Evolutionary conservation across 1,139 yeast genomes (phyloP), one percentile per base, ranked within the genome.

Genomic region (Diutina catenulata): DNA sequence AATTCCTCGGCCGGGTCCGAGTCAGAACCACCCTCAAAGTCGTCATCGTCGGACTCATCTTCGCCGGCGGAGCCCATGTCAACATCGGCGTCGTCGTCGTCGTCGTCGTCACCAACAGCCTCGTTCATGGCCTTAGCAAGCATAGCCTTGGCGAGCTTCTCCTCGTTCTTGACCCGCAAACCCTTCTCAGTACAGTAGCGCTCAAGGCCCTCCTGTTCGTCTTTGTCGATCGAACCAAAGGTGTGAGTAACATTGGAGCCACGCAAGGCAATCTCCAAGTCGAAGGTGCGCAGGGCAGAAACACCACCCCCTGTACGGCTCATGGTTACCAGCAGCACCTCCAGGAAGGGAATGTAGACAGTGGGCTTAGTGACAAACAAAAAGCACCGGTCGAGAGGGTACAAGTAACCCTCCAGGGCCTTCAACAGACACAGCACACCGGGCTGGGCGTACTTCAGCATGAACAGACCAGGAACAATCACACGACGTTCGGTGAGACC

Each of bases 321-420:
- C 64, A 93, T 81, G 24, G 83, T 77, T 26, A 91, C 76, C 36
- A 67, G 70, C 40, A 79, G 68, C 37, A 91, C 75, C 50, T 91
- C 97, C 1, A 81, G 66, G 56, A 77, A 81, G 40, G 97, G 95
- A 46, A 91, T 83, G 56, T 84, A 83, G 33, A 91, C 75, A 0
- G 97, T 87, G 38, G 98, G 96, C 56, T 93, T 93, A 24, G 96
- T 88, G 33, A 91, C 80, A 55, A 91, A 91, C 47, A 91, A 64
- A 54, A 91, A 77, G 41, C 95, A 84, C 59, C 86, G 82, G 47
- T 93, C 98, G 44, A 91, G 70, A 15, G 94, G 88, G 57, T 83
- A 91, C 43, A 91, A 63, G 49, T 86, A 82, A 28, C 98, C 98
- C 62, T 91, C 98, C 39, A 86, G 82, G 0, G 97, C 98, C 59